Percentiles rank a stretch among this genome's conserved stretches.
phyloP scores from a whole-genome alignment of 225 moss, liverwort and hornwort species.

The Neckera pumila region DNA sequence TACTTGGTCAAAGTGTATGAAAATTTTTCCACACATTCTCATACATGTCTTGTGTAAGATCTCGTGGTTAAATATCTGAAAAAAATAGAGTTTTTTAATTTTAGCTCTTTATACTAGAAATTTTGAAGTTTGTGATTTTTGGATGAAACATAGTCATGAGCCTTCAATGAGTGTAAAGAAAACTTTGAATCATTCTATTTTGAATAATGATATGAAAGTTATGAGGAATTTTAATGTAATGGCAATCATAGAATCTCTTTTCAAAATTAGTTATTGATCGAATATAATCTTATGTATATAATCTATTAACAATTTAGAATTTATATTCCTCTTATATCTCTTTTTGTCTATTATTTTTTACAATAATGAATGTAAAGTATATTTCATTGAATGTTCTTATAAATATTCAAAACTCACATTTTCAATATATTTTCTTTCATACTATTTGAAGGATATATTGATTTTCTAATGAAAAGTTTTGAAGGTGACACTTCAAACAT shows the following conservation, averaged over 20 bases:
- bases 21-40: background rate
- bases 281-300: background rate
- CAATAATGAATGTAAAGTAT: background rate
- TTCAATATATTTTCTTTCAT: background rate
- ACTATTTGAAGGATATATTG: background rate
- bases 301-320: background rate
- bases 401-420: background rate
- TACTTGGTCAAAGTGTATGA: background rate
- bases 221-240: background rate
- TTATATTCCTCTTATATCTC: background rate
- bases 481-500: background rate
- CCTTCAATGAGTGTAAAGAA: rapidly evolving
- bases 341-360: background rate
- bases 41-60: background rate
- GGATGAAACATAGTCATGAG: background rate
- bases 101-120: background rate
- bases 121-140: background rate
- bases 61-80: background rate
- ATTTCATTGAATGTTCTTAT: background rate
- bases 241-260: background rate
- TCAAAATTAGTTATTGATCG: background rate
- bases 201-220: background rate
- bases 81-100: no score
- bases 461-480: background rate
- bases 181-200: background rate